Percentiles rank a stretch among this genome's conserved stretches.
Evolutionary conservation across 1,284 basidiomycete genomes (phyloP).

Genomic region (Trichosporon faecale): DNA sequence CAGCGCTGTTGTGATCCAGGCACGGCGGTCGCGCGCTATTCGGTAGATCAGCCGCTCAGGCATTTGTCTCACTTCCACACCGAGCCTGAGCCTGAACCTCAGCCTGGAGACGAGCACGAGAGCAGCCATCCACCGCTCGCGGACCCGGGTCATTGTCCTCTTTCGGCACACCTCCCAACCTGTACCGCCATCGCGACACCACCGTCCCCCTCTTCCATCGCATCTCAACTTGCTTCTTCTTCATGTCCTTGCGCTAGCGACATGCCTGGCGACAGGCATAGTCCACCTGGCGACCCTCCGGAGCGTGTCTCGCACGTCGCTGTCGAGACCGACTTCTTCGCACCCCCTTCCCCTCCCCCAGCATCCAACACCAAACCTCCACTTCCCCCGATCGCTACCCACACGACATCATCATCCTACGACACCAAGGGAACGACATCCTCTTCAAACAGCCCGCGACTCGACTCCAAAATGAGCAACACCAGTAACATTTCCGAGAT

Average conservation of each 20-base stretch:
- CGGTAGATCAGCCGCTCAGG: neutral
- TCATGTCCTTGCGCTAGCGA: neutral
- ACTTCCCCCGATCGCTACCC: neutral
- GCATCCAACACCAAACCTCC: neutral
- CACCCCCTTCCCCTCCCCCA: neutral
- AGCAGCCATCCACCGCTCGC: neutral
- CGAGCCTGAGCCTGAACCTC: neutral
- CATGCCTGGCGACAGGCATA: neutral
- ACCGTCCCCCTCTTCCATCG: neutral
- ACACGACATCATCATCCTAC: neutral
- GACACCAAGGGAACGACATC: neutral
- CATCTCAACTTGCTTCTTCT: neutral
- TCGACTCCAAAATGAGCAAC: neutral
- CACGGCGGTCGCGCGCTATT: neutral
- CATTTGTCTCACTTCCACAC: neutral
- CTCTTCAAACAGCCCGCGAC: neutral
- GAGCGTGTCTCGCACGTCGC: neutral
- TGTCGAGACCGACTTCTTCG: conserved; percentile 4
- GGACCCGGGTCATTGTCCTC: neutral
- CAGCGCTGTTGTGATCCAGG: neutral
- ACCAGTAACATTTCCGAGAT: neutral
- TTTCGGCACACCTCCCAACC: neutral
- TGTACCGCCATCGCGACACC: neutral
- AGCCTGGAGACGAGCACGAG: neutral
- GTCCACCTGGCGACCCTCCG: neutral